These are phyloP conservation scores for Microdochium paspali DNA, from an alignment of 2,329 filamentous ascomycete species.

Conservation along the genomic window DNA sequence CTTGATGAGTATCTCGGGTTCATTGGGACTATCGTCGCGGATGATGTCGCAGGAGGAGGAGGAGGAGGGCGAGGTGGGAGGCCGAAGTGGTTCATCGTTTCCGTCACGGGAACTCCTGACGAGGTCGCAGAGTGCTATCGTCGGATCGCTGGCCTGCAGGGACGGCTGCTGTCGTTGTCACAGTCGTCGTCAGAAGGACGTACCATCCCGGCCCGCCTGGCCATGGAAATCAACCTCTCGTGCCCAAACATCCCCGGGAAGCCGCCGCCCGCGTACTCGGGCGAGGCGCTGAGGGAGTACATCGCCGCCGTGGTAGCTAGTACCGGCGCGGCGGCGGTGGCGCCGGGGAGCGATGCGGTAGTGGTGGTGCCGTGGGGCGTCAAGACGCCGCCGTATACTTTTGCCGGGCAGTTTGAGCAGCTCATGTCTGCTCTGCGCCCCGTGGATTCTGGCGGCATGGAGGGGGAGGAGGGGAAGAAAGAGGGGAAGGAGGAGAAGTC, in stretches of 20 bases:
- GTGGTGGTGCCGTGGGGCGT: slow-evolving; percentile 44
- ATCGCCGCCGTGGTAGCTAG: slow-evolving; percentile 33
- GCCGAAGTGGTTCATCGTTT: slow-evolving; percentile 49
- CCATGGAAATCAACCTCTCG: slow-evolving; percentile 69
- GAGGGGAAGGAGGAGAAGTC: slow-evolving; percentile 4
- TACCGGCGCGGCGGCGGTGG: slow-evolving; percentile 10
- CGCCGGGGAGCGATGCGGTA: background rate
- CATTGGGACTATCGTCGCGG: slow-evolving; percentile 34
- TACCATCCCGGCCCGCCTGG: slow-evolving; percentile 24
- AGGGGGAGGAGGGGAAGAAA: no score
- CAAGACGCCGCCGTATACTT: slow-evolving; percentile 71
- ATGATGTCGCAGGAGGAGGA: slow-evolving; percentile 2
- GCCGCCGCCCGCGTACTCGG: slow-evolving; percentile 63
- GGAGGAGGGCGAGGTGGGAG: slow-evolving; percentile 30
- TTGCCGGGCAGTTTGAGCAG: slow-evolving; percentile 52
- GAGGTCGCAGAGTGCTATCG: slow-evolving; percentile 50
- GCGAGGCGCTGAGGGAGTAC: slow-evolving; percentile 40
- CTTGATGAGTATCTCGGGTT: slow-evolving; percentile 50
- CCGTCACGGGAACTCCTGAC: slow-evolving; percentile 54
- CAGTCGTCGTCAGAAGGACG: background rate
- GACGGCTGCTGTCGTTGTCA: slow-evolving; percentile 5
- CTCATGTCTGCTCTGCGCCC: slow-evolving; percentile 41
- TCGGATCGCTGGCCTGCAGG: slow-evolving; percentile 30
- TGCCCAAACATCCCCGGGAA: slow-evolving; percentile 65
- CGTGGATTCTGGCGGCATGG: slow-evolving; percentile 12